These are phyloP conservation scores for Saccharomyces jurei DNA, from an alignment of 805 yeast genomes.

Conservation along the genomic window DNA sequence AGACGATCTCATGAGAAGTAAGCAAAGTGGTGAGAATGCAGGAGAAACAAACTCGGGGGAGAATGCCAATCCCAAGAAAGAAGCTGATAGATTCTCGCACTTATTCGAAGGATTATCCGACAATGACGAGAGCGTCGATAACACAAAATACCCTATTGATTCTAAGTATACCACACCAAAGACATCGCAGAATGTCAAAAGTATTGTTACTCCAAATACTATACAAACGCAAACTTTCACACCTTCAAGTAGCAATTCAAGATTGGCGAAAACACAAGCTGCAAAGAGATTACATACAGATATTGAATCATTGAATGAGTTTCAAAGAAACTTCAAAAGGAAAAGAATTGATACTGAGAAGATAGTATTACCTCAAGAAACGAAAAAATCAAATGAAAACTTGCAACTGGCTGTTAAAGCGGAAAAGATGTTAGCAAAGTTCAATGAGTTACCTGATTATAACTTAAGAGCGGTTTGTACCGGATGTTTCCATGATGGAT, in stretches of 20 bases:
- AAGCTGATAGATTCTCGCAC: conserved; percentile 1
- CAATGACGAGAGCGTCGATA: background rate
- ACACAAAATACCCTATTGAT: background rate
- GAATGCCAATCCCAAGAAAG: background rate
- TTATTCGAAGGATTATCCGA: conserved; percentile 5
- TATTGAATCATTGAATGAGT: conserved; percentile 60
- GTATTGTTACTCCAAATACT: background rate
- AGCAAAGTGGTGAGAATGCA: conserved; percentile 5
- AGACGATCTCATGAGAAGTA: background rate
- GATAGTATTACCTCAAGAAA: conserved; percentile 34
- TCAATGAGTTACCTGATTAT: conserved; percentile 23
- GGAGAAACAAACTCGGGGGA: background rate
- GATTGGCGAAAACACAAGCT: conserved; percentile 65
- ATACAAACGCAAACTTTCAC: conserved; percentile 3
- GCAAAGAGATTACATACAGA: conserved; percentile 56
- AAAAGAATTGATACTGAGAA: conserved; percentile 20
- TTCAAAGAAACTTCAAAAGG: conserved; percentile 43
- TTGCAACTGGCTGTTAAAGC: conserved; percentile 23
- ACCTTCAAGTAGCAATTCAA: conserved; percentile 1
- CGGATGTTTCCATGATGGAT: conserved; percentile 47
- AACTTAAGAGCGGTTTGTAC: conserved; percentile 48
- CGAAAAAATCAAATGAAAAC: conserved; percentile 25
- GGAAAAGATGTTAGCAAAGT: conserved; percentile 8
- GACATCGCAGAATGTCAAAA: background rate
- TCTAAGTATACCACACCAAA: background rate